Base-by-base conservation (phyloP, 164 flowering plant genomes). In the Aristolochia contorta region DNA sequence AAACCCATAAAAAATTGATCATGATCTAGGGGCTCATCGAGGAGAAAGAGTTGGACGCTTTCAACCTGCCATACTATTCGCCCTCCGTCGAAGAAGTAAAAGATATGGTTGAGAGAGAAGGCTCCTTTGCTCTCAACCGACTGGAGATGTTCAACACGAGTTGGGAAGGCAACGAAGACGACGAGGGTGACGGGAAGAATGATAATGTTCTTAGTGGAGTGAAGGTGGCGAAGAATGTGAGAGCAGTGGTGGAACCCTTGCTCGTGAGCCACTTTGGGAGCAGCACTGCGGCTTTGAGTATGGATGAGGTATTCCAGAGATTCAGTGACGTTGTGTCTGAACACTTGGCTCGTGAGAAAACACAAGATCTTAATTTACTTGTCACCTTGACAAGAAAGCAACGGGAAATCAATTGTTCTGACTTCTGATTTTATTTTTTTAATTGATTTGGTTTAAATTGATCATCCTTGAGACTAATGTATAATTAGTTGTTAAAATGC, bases 211-310 rank as follows among this genome's bases (percentile, higher is more conserved):
- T 0, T 4, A 46, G 6, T 6, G 61, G 47, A 3, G 1, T 23
- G 16, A 54, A 68, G 54, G 71, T 78, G 48, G 77, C 79, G 0
- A 78, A 67, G 72, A 69, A 68, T 4, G 66, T 76, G 21, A 62
- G 85, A 57, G 85, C 81, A 0, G 84, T 79, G 65, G 71, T 65
- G 20, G 96, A 86, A 66, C 75, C 93, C 0, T 75, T 83, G 83
- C 60, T 91, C 0, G 14, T 56, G 18, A 67, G 71, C 54, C 96
- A 91, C 57, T 91, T 91, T 54, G 96, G 94, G 15, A 27, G 84
- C 78, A 25, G 73, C 32, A 37, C 77, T 84, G 47, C 30, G 5
- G 30, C 30, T 27, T 5, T 27, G 30, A 27, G 2, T 27, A n/a
- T 82, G 27, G 91, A 91, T 57, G 19, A 25, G 22, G 63, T 91